Evolutionary conservation across 345 rosid species (phyloP), one percentile per base, ranked within the genome.

Genomic region (Lepidium aucheri): DNA sequence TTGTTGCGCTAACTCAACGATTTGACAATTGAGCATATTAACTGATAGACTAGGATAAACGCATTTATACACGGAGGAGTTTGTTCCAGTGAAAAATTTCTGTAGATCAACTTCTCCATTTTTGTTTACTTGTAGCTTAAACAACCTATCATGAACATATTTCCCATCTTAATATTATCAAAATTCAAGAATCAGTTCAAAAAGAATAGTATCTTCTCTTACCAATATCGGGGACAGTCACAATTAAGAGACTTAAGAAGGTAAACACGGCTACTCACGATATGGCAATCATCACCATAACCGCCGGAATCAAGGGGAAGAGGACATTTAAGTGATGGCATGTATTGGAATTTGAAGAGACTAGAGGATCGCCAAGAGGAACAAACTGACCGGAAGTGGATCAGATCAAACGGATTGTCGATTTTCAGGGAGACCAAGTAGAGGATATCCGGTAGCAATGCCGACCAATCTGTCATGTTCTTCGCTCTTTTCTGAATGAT

Each of bases 351-450:
- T 32, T 6, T 61, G 15, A 26, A 36, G 9, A 58, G 54, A 24
- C 51, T 51, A 3, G 65, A 67, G 13, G 44, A 50, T 9, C 78
- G 72, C 82, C 78, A 76, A 20, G 33, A 54, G n/a, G 64, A 59
- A 54, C 85, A 78, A 4, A 81, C 77, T 2, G 73, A 71, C 28
- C 80, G 73, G n/a, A 67, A 76, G 28, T 43, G 72, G 28, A 74
- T 54, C 16, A 67, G 28, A 54, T 78, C 77, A 7, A 70, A 34
- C 12, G 55, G 53, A 9, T 60, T 60, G 15, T 59, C 52, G 0
- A 76, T 42, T 38, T 24, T 7, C 17, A 61, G 1, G 9, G 61
- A 68, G 36, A 76, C 73, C 4, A 7, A 51, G 41, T 30, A 0
- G 3, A 78, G 18, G 35, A 78, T 65, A 30, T 78, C 76, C 0